Evolutionary conservation across 345 rosid genomes (phyloP), one percentile per base, ranked within the genome.

Genomic region (Brassica cretica): DNA sequence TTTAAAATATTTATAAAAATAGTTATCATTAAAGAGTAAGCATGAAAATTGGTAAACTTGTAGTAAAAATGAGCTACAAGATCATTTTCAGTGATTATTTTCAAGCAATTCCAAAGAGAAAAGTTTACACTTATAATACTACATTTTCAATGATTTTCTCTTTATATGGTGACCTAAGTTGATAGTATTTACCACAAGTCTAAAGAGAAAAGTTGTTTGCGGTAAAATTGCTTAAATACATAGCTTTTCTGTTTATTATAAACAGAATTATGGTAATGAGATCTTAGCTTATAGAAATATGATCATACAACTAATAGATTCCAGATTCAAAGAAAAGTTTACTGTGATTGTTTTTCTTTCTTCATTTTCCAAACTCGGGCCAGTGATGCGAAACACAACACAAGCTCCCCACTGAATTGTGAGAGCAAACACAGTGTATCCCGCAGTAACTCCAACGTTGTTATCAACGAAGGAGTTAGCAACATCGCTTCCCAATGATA

Each of bases 381-480:
- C 10, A 3, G 67, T 80, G 59, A 75, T 44, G n/a, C 83, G 77
- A 35, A 76, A 76, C 58, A 71, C 70, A 76, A 81, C 80, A 76
- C 83, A 81, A 81, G 80, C 77, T 81, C 80, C 80, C 83, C 83
- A 81, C 49, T 81, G 80, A 72, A 81, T 71, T 49, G 83, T 81
- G 9, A 81, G 60, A 33, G 80, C 80, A 72, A 81, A 81, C 16
- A 81, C 32, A 9, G 74, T 76, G 16, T 76, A 76, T 71, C 83
- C 83, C 8, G 68, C 30, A 0, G 74, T 76, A 46, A 76, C 80
- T 67, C 80, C 83, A 10, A 81, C 74, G 14, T 71, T 76, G 63
- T 61, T 76, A 14, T 63, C 66, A 2, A 81, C 80, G 18, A 81
- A 49, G 4, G 4, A 55, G 65, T 30, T 8, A 15, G 83, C 83